A percentile compares a stretch with the other conserved stretches of the same genome.
Evolutionary conservation across 2,329 filamentous ascomycete species (phyloP).

Genomic region (Phoma sp.): DNA sequence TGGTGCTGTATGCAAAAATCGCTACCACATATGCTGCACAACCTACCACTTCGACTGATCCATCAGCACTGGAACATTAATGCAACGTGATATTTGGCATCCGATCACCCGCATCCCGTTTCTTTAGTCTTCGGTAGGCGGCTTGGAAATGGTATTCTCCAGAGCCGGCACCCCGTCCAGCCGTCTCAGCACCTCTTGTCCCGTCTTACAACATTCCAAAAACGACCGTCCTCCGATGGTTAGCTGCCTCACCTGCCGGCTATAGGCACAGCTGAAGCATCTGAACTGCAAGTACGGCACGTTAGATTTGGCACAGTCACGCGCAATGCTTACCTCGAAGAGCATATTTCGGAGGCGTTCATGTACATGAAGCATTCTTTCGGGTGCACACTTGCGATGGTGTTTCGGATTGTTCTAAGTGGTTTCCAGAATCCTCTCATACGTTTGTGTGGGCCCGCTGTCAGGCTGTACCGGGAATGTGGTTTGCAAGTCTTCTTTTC

Average conservation of each 20-base stretch:
- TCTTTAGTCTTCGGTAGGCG: neutral
- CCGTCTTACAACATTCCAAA: slow-evolving; percentile 5
- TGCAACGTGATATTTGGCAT: no score
- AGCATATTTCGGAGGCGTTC: neutral
- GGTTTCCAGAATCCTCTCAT: no score
- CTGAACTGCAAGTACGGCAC: neutral
- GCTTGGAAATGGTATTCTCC: neutral
- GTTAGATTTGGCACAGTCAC: neutral
- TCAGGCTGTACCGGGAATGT: no score
- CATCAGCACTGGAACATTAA: neutral
- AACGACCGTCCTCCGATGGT: neutral
- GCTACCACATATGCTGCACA: neutral
- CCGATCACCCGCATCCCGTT: neutral
- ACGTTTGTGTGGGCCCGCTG: no score
- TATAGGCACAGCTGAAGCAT: neutral
- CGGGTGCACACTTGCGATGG: neutral
- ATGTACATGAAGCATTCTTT: slow-evolving; percentile 3
- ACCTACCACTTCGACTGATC: neutral
- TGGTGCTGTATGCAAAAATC: no score
- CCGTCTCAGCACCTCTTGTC: slow-evolving; percentile 8
- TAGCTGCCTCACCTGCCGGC: slow-evolving; percentile 6
- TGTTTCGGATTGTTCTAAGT: neutral
- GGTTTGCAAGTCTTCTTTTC: neutral
- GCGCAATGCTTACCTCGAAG: slow-evolving; percentile 5
- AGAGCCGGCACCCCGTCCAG: neutral